Evolutionary conservation across 169 alveolate species (phyloP).

Genomic region (Plasmodium berghei): DNA sequence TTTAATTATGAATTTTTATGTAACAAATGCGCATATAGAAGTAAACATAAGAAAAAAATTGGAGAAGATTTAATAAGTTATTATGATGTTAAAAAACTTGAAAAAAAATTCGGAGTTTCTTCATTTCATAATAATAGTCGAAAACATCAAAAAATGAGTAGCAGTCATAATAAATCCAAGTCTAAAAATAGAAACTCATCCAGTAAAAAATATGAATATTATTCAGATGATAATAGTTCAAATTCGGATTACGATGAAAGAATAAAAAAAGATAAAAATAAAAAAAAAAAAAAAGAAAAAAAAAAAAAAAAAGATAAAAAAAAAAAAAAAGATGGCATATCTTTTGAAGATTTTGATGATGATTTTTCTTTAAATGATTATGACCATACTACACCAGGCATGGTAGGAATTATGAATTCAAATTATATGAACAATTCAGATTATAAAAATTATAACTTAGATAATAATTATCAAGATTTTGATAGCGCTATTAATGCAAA

Average conservation of each 20-base stretch:
- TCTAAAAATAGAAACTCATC: slow-evolving; percentile 60
- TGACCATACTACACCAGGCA: slow-evolving; percentile 75
- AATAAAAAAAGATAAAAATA: slow-evolving; percentile 18
- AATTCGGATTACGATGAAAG: slow-evolving; percentile 16
- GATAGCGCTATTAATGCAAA: slow-evolving; percentile 14
- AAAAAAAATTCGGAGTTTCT: slow-evolving; percentile 77
- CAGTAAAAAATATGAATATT: slow-evolving; percentile 42
- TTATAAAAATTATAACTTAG: slow-evolving; percentile 33
- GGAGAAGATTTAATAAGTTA: slow-evolving; percentile 82
- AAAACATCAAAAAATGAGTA: slow-evolving; percentile 24
- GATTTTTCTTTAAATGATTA: slow-evolving; percentile 66
- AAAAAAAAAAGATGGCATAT: slow-evolving; percentile 45
- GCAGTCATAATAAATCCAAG: slow-evolving; percentile 22
- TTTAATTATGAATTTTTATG: slow-evolving; percentile 83
- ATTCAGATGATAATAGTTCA: slow-evolving; percentile 38
- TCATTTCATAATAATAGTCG: slow-evolving; percentile 21
- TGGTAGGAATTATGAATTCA: slow-evolving; percentile 77
- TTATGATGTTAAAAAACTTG: slow-evolving; percentile 81
- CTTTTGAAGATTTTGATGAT: slow-evolving; percentile 67
- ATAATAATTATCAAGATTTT: slow-evolving; percentile 60
- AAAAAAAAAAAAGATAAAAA: slow-evolving; percentile 21
- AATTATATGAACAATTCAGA: slow-evolving; percentile 60
- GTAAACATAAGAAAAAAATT: slow-evolving; percentile 79
- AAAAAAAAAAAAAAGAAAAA: slow-evolving; percentile 26
- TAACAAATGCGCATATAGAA: slow-evolving; percentile 80